Conservation (phyloP, 495 filamentous ascomycete genomes). For the Penicillium mononematosum region DNA sequence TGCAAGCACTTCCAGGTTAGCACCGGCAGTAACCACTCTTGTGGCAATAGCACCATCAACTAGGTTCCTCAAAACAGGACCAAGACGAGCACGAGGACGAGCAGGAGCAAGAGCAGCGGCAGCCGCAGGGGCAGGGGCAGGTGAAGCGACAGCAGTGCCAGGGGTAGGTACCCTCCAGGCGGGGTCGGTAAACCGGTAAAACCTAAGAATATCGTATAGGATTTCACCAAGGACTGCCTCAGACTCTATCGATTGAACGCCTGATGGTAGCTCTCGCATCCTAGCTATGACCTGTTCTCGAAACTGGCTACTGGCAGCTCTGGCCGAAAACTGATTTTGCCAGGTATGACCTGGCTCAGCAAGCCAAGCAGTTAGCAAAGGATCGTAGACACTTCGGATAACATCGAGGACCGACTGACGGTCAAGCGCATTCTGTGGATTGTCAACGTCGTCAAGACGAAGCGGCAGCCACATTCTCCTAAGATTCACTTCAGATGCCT, state of each 20-base stretch:
- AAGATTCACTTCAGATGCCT: no score
- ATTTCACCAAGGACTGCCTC: background rate
- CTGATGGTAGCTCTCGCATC: background rate
- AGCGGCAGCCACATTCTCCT: background rate
- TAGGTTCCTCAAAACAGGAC: no score
- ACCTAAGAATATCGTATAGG: background rate
- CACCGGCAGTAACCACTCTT: background rate
- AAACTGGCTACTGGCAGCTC: background rate
- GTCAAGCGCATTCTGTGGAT: background rate
- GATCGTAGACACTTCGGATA: constrained; percentile 1
- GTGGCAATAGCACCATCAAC: background rate
- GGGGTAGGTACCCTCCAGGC: background rate
- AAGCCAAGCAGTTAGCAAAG: background rate
- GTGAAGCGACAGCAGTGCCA: background rate
- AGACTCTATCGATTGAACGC: background rate
- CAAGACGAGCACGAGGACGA: no score
- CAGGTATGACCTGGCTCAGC: background rate
- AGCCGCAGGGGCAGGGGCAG: background rate
- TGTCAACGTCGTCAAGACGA: background rate
- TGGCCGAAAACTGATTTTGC: background rate
- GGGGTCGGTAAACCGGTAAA: background rate
- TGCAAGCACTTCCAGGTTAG: background rate
- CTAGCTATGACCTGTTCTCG: background rate
- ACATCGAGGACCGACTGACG: background rate
- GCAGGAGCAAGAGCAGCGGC: background rate